These are phyloP conservation scores for Solanum arcanum DNA, from an alignment of 257 asterid species.

Conservation along the genomic window DNA sequence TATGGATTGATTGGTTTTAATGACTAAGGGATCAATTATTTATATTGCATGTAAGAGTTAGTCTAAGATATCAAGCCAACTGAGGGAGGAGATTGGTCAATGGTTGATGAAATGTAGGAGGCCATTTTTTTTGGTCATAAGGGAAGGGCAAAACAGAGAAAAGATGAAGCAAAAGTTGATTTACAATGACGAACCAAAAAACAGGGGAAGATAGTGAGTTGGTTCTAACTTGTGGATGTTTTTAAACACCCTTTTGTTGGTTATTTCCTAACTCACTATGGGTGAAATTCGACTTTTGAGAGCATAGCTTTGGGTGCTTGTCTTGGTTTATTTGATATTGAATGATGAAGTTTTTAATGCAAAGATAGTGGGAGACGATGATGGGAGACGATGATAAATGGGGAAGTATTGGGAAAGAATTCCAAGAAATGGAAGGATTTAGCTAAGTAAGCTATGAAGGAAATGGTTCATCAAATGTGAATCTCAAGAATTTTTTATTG, in stretches of 20 bases:
- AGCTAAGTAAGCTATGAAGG: background rate
- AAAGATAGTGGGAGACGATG: background rate
- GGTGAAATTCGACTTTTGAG: constrained; percentile 16
- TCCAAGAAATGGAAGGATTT: background rate
- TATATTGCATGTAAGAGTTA: background rate
- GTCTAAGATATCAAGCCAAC: background rate
- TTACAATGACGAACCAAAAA: constrained; percentile 3
- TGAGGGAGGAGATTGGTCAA: background rate
- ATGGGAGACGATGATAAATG: background rate
- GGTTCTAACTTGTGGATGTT: constrained; percentile 15
- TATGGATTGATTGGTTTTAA: background rate
- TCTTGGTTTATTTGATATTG: background rate
- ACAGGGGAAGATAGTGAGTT: constrained; percentile 7
- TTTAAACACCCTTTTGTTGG: background rate
- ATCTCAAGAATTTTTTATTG: no score
- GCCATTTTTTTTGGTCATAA: background rate
- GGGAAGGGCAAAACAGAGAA: background rate
- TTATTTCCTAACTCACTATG: constrained; percentile 8
- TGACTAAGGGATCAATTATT: background rate
- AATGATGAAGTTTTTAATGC: background rate
- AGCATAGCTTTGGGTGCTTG: background rate
- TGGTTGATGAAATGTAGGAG: background rate
- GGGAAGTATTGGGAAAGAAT: background rate
- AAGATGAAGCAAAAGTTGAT: background rate
- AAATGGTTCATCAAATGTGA: background rate